Base-by-base conservation (phyloP, 768 basidiomycete genomes). In the Tricholoma sp. region DNA sequence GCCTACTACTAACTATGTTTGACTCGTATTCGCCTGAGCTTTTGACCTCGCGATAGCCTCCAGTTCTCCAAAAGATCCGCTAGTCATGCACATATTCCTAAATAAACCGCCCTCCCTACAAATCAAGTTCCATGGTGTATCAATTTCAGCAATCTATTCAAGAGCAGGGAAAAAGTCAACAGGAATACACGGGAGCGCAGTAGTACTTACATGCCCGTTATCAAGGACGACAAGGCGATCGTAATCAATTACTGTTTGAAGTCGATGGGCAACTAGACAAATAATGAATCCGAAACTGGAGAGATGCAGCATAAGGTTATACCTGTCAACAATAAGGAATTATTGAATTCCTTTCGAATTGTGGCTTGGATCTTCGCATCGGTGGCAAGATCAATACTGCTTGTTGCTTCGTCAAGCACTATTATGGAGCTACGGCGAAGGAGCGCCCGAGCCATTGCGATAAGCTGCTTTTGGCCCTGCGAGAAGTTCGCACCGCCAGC, bases 401-500 rank as follows among this genome's bases (percentile, higher is more conserved):
- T 89, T 10, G 89, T 92, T 11, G 91, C 91, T 61, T 92, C 90
- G 59, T 91, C 91, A 33, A 92, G 73, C 12, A 93, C 80, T 51
- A 92, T 85, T 59, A 93, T 82, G 10, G 84, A 72, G 64, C 85
- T 89, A 6, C 81, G 79, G 13, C 89, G 75, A 29, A 92, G 74
- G n/a, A 92, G 72, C 0, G 91, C 90, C 6, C 91, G 80, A 0
- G 91, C 91, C 87, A 93, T 88, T 1, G 90, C 87, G 53, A 93
- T 88, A n/a, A 93, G 72, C 63, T 98, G 94, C 9, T 91, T 70
- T 66, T 97, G 94, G 8, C 95, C 94, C 57, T 94, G 90, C 1
- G 91, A 94, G 70, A 97, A 95, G 72, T 97, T 96, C 29, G 84
- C 77, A 0, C 94, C 94, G 0, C 93, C 92, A 1, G 89, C 79